Conservation (phyloP, 257 asterid species). For the Anisodus acutangulus region DNA sequence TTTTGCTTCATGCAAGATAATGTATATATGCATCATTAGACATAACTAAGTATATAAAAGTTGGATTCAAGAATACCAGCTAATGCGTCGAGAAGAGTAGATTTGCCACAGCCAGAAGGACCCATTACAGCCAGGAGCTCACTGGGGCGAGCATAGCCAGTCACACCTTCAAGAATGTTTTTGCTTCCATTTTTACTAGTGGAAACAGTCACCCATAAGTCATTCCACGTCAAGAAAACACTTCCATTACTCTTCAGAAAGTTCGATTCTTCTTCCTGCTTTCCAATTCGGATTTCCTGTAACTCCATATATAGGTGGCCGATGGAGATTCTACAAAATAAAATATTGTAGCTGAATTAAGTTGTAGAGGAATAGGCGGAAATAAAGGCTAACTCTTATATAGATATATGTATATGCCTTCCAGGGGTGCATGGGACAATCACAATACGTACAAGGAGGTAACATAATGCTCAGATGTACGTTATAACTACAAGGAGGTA, state of each 20-base stretch:
- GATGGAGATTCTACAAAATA: not conserved
- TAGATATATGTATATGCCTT: too few relatives aligned
- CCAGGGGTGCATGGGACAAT: too few relatives aligned
- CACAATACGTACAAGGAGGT: too few relatives aligned
- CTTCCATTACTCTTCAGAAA: not conserved
- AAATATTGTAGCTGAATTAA: not conserved
- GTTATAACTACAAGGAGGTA: not conserved
- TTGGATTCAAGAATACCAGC: slow-evolving; percentile 32
- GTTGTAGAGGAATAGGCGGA: not conserved
- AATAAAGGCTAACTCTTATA: not conserved
- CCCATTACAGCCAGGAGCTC: slow-evolving; percentile 46
- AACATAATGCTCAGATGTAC: not conserved
- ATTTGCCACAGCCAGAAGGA: slow-evolving; percentile 48
- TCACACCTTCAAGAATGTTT: slow-evolving; percentile 39
- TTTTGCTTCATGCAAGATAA: too few relatives aligned
- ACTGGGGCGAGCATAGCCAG: slow-evolving; percentile 44
- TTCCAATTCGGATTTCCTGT: not conserved
- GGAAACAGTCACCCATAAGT: slow-evolving; percentile 40
- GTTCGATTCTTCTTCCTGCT: not conserved
- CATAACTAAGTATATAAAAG: not conserved
- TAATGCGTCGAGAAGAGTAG: slow-evolving; percentile 47
- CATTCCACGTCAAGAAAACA: slow-evolving; percentile 40
- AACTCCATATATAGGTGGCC: not conserved
- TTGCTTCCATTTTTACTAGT: slow-evolving; percentile 28
- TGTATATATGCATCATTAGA: not conserved